These are phyloP conservation scores for Cerrena zonata DNA, from an alignment of 1,284 basidiomycete genomes.

Conservation along the genomic window DNA sequence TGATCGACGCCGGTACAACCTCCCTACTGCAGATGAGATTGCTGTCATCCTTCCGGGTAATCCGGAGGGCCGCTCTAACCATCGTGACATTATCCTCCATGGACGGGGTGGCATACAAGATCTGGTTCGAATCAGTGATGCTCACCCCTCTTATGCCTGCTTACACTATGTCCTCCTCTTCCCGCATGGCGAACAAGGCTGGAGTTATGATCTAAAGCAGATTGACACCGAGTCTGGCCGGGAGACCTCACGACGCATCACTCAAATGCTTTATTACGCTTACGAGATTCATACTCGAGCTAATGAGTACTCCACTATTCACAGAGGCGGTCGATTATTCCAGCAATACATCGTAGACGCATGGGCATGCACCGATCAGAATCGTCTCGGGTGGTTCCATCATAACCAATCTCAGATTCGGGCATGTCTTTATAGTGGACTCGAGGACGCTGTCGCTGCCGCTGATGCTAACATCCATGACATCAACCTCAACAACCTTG, in stretches of 20 bases:
- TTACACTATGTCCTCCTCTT: constrained; percentile 39
- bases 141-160: constrained; percentile 30
- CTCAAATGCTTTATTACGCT: constrained; percentile 27
- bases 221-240: constrained; percentile 20
- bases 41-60: constrained; percentile 24
- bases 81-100: constrained; percentile 15
- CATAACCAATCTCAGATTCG: constrained; percentile 35
- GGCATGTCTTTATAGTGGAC: constrained; percentile 31
- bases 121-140: constrained; percentile 29
- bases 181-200: constrained; percentile 35
- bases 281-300: constrained; percentile 27
- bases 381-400: constrained; percentile 19
- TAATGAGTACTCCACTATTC: constrained; percentile 26
- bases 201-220: too few species aligned
- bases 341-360: constrained; percentile 34
- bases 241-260: constrained; percentile 14
- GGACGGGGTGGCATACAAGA: constrained; percentile 12
- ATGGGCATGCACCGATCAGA: constrained; percentile 27
- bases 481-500: constrained; percentile 29
- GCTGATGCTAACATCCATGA: constrained; percentile 18
- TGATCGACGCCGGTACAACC: constrained; percentile 23
- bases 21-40: constrained; percentile 25
- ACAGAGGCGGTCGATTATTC: constrained; percentile 35
- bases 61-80: constrained; percentile 1
- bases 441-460: constrained; percentile 30